Base-by-base conservation (phyloP, 441 rosid genomes). In the Brassica balearica region DNA sequence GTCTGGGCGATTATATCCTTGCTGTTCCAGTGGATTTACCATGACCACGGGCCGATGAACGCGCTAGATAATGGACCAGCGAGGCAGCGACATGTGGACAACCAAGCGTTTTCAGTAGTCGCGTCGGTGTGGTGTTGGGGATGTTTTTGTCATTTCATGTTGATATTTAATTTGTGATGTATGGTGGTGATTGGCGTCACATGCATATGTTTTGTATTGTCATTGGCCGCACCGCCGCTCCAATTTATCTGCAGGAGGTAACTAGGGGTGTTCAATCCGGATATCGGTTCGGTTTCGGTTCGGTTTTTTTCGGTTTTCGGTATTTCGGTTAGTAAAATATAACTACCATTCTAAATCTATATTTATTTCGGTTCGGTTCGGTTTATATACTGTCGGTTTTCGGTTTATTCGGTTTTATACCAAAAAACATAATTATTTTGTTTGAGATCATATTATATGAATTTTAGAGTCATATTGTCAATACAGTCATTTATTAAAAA, bases 181-280 rank as follows among this genome's bases (percentile, higher is more conserved):
- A 56, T 68, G 72, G 62, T 79, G 38, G 23, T 74, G 77, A 76
- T 76, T 80, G 77, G 80, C 14, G 15, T 81, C 83, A 81, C 83
- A 72, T 81, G 83, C 8, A 29, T 32, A 65, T 76, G 71, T 76
- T 66, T 65, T 63, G 32, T 72, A 34, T 29, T 62, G 29, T 67
- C 14, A 1, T 38, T 66, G 79, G 36, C 12, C 10, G 14, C 80
- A 80, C 68, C 74, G 74, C 20, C 80, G 73, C 65, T 61, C 77
- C 80, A 17, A 72, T 71, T 51, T 71, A 19, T 76, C 62, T 41
- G 76, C 69, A 65, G 72, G 36, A 61, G 11, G 67, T 43, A 8
- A 9, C 20, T 19, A 20, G 17, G 17, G 17, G 17, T 17, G 17
- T 17, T 17, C 17, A 17, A 17, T 17, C 17, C 17, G 17, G 17